Percentiles rank a stretch among this genome's conserved stretches.
These are phyloP conservation scores for Fraxinus angustifolia DNA, from an alignment of 305 asterid genomes.

Conservation along the genomic window DNA sequence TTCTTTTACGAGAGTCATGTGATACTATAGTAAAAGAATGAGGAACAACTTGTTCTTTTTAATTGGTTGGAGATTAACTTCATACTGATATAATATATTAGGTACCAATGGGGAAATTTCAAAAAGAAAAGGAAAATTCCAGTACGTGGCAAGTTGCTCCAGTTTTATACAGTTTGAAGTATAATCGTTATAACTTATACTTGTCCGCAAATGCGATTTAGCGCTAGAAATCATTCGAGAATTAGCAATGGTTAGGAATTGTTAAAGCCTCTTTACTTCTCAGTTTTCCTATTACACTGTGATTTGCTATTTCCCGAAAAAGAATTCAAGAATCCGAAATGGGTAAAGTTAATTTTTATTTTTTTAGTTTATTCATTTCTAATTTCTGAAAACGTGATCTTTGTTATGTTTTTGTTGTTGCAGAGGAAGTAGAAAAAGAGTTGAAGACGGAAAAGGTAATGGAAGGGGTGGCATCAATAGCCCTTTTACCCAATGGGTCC, in stretches of 20 bases:
- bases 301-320: neutral
- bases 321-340: neutral
- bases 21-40: neutral
- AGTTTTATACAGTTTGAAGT: neutral
- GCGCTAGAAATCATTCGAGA: neutral
- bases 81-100: neutral
- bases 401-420: conserved; percentile 16
- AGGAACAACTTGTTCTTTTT: neutral
- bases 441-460: conserved; percentile 30
- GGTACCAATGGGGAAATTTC: neutral
- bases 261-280: neutral
- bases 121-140: neutral
- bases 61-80: neutral
- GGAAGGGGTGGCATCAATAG: conserved; percentile 94
- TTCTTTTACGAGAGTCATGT: neutral
- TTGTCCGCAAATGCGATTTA: neutral
- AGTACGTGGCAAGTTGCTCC: neutral
- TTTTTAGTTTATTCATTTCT: neutral
- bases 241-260: neutral
- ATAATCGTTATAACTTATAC: neutral
- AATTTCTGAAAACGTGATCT: neutral
- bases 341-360: neutral
- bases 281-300: neutral
- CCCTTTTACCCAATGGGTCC: conserved; percentile 77
- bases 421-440: conserved; percentile 35